Conservation (phyloP, 1,284 basidiomycete genomes). For the Hemileia vastatrix region DNA sequence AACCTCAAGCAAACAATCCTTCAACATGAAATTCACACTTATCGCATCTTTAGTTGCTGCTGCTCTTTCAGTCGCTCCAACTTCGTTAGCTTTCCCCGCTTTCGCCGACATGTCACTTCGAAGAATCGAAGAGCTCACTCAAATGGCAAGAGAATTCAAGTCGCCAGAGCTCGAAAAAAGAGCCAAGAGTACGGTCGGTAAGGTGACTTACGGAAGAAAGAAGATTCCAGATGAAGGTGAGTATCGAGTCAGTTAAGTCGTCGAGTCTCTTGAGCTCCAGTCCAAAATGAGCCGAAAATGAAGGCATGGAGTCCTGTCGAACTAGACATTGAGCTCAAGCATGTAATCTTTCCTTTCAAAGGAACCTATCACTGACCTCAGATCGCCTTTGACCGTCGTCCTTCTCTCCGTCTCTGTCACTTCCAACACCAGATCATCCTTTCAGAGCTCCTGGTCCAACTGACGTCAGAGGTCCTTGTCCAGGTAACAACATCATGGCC, state of each 20-base stretch:
- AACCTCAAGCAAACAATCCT: neutral
- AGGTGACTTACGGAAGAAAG: neutral
- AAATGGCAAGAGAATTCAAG: neutral
- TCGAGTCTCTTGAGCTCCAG: too few species aligned
- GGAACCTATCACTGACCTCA: too few species aligned
- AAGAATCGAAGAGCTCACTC: neutral
- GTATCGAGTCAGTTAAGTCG: neutral
- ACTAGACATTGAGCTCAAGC: too few species aligned
- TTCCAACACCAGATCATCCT: too few species aligned
- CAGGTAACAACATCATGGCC: constrained; percentile 17
- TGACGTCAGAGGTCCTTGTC: constrained; percentile 20
- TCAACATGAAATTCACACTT: neutral
- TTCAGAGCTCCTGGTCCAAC: constrained; percentile 13
- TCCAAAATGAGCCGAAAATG: too few species aligned
- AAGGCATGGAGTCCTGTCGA: too few species aligned
- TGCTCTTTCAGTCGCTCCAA: neutral
- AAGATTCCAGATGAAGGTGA: neutral
- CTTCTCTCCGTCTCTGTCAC: too few species aligned
- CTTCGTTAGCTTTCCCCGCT: neutral
- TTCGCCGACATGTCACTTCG: neutral
- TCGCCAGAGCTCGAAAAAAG: neutral
- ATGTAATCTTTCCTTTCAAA: too few species aligned
- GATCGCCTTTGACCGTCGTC: too few species aligned
- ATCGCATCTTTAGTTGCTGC: neutral
- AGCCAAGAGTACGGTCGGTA: neutral